Conservation (phyloP, 257 asterid species). For the Fraxinus excelsior region DNA sequence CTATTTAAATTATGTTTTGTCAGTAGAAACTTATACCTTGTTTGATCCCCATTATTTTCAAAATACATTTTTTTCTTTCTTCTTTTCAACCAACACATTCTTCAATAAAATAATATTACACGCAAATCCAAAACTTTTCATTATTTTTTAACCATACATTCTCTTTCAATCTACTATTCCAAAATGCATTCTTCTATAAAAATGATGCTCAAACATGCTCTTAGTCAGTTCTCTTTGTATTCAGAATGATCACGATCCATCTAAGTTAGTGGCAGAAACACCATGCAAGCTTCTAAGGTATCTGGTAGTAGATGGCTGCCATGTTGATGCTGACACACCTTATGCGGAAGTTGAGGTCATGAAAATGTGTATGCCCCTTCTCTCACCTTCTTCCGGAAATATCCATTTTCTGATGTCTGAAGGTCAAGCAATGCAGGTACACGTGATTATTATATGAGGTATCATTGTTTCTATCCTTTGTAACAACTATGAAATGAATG, state of each 20-base stretch:
- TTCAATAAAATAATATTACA: too few relatives aligned
- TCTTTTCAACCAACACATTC: too few relatives aligned
- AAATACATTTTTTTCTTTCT: too few relatives aligned
- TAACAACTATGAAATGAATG: slow-evolving; percentile 15
- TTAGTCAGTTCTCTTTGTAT: slow-evolving; percentile 17
- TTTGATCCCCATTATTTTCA: too few relatives aligned
- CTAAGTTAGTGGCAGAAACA: slow-evolving; percentile 94
- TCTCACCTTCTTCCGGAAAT: slow-evolving; percentile 93
- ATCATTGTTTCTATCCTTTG: slow-evolving; percentile 17
- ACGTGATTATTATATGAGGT: slow-evolving; percentile 17
- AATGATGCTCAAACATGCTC: too few relatives aligned
- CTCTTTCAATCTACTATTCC: too few relatives aligned
- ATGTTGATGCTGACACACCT: slow-evolving; percentile 92
- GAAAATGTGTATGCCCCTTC: slow-evolving; percentile 99
- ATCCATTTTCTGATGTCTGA: slow-evolving; percentile 86
- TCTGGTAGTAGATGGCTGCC: slow-evolving; percentile 74
- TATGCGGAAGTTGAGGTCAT: slow-evolving; percentile 98
- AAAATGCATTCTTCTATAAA: too few relatives aligned
- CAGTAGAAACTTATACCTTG: slow-evolving; percentile 8
- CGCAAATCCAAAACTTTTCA: too few relatives aligned
- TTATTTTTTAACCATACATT: too few relatives aligned
- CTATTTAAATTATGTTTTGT: slow-evolving; percentile 17
- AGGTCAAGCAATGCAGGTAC: slow-evolving; percentile 99
- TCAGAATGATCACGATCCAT: slow-evolving; percentile 99
- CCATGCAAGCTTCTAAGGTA: slow-evolving; percentile 93